These are phyloP conservation scores for Persicaria tinctoria DNA, from an alignment of 148 eudicot genomes.

Conservation along the genomic window DNA sequence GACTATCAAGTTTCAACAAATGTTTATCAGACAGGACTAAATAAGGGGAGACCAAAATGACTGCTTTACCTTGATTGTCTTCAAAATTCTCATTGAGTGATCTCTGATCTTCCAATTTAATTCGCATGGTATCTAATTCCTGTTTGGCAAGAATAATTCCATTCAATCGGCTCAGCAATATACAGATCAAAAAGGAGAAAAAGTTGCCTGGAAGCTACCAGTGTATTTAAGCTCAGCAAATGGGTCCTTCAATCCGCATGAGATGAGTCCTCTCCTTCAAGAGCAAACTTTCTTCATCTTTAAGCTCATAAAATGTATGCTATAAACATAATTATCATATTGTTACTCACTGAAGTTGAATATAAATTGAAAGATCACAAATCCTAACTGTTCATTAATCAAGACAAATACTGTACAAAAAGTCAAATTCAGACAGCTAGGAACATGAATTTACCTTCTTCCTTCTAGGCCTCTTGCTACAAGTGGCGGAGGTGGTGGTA, in stretches of 20 bases:
- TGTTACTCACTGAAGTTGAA: too few species aligned
- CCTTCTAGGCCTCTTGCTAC: slow-evolving; percentile 38
- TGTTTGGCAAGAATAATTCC: slow-evolving; percentile 17
- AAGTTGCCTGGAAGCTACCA: slow-evolving; percentile 26
- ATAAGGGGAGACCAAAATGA: too few species aligned
- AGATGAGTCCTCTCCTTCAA: slow-evolving; percentile 38
- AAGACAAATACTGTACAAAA: neutral
- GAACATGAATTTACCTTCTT: slow-evolving; percentile 36
- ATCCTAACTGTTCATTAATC: too few species aligned
- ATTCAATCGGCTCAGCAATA: neutral
- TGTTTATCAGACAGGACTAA: neutral
- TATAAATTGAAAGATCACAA: too few species aligned
- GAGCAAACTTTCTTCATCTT: slow-evolving; percentile 43
- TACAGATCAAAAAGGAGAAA: neutral
- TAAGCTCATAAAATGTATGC: slow-evolving; percentile 35
- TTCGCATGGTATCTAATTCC: slow-evolving; percentile 38
- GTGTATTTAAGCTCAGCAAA: too few species aligned
- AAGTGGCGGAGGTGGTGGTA: slow-evolving; percentile 10
- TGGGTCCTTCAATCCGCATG: too few species aligned
- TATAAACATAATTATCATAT: neutral
- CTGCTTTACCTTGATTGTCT: slow-evolving; percentile 45
- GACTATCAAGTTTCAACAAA: too few species aligned
- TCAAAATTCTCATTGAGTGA: slow-evolving; percentile 39
- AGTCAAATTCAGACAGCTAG: neutral
- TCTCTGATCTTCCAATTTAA: slow-evolving; percentile 34